Evolutionary conservation across 495 filamentous ascomycete species (phyloP).

Genomic region (Aspergillus hancockii): DNA sequence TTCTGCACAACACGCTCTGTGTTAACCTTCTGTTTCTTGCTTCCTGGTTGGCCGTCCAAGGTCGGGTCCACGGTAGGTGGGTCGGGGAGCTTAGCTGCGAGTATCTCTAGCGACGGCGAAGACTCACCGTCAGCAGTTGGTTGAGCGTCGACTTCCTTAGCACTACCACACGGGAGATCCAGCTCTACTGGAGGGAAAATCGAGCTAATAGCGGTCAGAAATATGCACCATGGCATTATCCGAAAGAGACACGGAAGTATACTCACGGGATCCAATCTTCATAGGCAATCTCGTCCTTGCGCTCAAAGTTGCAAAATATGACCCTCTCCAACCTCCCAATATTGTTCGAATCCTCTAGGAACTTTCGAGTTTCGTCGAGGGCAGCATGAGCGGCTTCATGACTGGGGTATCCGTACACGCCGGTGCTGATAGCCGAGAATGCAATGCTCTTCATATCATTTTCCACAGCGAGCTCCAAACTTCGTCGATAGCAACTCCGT

Average conservation of each 20-base stretch:
- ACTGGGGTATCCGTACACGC: conserved; percentile 86
- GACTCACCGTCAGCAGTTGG: conserved; percentile 18
- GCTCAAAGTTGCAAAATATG: conserved; percentile 78
- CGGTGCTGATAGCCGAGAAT: conserved; percentile 83
- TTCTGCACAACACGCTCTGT: conserved; percentile 7
- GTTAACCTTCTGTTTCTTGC: conserved; percentile 33
- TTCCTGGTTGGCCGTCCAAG: conserved; percentile 26
- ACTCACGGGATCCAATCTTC: conserved; percentile 70
- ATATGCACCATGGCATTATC: background rate
- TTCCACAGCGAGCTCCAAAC: conserved; percentile 69
- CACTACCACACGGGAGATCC: conserved; percentile 16
- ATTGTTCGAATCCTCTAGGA: conserved; percentile 61
- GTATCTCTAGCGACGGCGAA: conserved; percentile 23
- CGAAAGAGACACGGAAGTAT: background rate
- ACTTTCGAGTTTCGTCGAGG: conserved; percentile 66
- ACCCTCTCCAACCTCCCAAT: conserved; percentile 63
- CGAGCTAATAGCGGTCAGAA: conserved; percentile 18
- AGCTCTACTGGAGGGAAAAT: conserved; percentile 36
- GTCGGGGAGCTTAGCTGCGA: conserved; percentile 32
- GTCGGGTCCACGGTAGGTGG: conserved; percentile 29
- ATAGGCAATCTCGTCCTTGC: conserved; percentile 76
- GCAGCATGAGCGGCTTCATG: conserved; percentile 68
- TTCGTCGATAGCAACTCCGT: conserved; percentile 71
- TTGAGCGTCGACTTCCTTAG: conserved; percentile 11
- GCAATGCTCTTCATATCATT: conserved; percentile 69